Percentiles rank a stretch among this genome's conserved stretches.
These are phyloP conservation scores for Colletotrichum sp. DNA, from an alignment of 2,329 filamentous ascomycete species.

Conservation along the genomic window DNA sequence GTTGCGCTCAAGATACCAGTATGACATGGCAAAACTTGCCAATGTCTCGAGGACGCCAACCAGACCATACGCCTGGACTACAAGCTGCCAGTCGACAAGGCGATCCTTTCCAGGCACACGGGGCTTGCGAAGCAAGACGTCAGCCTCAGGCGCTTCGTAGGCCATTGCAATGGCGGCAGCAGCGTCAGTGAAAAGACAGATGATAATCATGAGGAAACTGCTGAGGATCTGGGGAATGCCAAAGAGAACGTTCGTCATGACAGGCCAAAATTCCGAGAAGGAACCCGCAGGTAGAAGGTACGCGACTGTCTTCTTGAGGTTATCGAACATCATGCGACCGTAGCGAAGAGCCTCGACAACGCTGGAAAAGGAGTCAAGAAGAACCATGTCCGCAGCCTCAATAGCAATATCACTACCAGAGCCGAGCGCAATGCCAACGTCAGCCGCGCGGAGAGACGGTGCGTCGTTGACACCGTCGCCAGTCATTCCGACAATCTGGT, in stretches of 20 bases:
- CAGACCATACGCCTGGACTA: conserved; percentile 75
- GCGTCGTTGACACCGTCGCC: conserved; percentile 90
- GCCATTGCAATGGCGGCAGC: conserved; percentile 74
- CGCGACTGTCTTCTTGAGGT: conserved; percentile 78
- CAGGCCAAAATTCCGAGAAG: conserved; percentile 79
- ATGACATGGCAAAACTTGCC: conserved; percentile 67
- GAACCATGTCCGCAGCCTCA: conserved; percentile 80
- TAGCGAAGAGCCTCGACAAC: conserved; percentile 76
- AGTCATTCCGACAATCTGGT: conserved; percentile 79
- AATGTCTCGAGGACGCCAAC: conserved; percentile 69
- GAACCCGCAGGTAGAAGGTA: conserved; percentile 75
- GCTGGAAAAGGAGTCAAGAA: conserved; percentile 76
- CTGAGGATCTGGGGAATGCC: conserved; percentile 76
- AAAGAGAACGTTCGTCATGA: conserved; percentile 75
- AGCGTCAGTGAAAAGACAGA: conserved; percentile 79
- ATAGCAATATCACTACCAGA: conserved; percentile 84
- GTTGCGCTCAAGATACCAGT: conserved; percentile 66
- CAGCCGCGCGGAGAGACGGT: conserved; percentile 78
- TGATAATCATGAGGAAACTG: conserved; percentile 75
- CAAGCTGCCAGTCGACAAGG: conserved; percentile 75
- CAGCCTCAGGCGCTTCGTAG: conserved; percentile 78
- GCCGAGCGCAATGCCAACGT: conserved; percentile 83
- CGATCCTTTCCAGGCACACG: conserved; percentile 72
- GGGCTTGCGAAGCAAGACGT: conserved; percentile 72
- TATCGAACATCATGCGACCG: conserved; percentile 79